phyloP scores from a whole-genome alignment of 176 grass and related monocot genomes.

The Stipa capillata region DNA sequence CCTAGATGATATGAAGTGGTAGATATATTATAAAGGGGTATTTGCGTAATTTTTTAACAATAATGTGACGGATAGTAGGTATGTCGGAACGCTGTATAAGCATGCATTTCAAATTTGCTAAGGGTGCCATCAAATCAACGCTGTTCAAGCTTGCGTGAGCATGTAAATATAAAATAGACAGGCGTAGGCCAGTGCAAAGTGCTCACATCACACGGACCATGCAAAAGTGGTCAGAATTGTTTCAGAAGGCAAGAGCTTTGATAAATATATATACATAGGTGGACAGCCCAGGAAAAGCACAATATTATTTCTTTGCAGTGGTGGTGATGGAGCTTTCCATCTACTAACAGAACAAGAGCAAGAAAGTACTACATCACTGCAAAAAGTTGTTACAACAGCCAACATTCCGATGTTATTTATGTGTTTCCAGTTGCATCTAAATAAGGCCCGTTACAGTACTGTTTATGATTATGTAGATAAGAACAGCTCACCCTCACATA shows the following conservation, averaged over 20 bases:
- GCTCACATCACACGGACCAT: constrained; percentile 19
- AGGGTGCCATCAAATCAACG: constrained; percentile 29
- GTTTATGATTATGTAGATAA: too few relatives aligned
- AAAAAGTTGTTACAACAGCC: neutral
- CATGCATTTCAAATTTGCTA: constrained; percentile 5
- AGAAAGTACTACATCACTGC: neutral
- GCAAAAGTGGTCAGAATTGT: neutral
- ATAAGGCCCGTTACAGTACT: too few relatives aligned
- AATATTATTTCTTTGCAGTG: neutral
- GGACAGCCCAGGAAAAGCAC: neutral
- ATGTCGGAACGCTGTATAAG: too few relatives aligned
- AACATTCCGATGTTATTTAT: neutral
- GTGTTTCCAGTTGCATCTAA: too few relatives aligned
- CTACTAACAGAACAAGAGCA: constrained; percentile 16
- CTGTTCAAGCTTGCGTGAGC: constrained; percentile 13
- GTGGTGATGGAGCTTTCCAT: constrained; percentile 15
- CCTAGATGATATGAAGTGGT: too few relatives aligned
- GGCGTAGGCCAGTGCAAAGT: neutral
- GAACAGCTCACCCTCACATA: neutral
- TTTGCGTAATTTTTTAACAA: too few relatives aligned
- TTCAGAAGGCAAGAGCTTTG: constrained; percentile 22
- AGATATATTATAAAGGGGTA: too few relatives aligned
- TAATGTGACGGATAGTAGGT: too few relatives aligned
- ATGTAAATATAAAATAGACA: constrained; percentile 29
- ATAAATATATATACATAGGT: constrained; percentile 21